Base-by-base conservation (phyloP, 495 filamentous ascomycete species). In the Daldinia concentrica region DNA sequence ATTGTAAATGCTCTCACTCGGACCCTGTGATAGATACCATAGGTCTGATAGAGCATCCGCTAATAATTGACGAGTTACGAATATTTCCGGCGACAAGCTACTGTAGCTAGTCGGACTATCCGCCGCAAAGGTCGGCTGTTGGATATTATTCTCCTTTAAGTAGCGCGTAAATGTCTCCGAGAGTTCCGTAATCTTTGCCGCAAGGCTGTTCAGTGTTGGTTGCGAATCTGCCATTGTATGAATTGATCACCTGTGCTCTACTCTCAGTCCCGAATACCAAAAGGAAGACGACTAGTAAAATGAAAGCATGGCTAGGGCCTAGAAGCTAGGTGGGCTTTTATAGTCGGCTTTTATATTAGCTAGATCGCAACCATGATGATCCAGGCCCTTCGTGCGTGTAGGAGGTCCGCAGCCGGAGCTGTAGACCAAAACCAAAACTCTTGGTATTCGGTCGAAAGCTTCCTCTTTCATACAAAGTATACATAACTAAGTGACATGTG, bases 1-100 rank as follows among this genome's bases (percentile, higher is more conserved):
- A 59, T 76, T 76, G 50, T 69, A 74, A 15, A 76, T 72, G n/a
- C 74, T 76, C 58, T 76, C 72, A 22, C 71, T 74, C 3, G 74
- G 74, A 3, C 74, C 74, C 51, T 76, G 74, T 15, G 72, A 70
- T 12, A 76, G 50, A 56, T 74, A 76, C 74, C 74, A 74, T 64
- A 76, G 71, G 22, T 76, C 74, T 27, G 43, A 66, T 17, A 76
- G 58, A 24, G 72, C 64, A 61, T 76, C 74, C 11, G 66, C 43
- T 5, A 76, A 45, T 2, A 37, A 17, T 32, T 76, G 74, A 27
- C 71, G 68, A 11, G 68, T 74, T 51, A 76, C 68, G 62, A 76
- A 76, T 45, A 64, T 72, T 4, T 76, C 74, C 1, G 71, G 30
- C 15, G 74, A 63, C 24, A 76, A 41, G 34, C 64, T 59, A 17